phyloP scores from a whole-genome alignment of 495 filamentous ascomycete genomes.

The Amphirosellinia nigrospora region DNA sequence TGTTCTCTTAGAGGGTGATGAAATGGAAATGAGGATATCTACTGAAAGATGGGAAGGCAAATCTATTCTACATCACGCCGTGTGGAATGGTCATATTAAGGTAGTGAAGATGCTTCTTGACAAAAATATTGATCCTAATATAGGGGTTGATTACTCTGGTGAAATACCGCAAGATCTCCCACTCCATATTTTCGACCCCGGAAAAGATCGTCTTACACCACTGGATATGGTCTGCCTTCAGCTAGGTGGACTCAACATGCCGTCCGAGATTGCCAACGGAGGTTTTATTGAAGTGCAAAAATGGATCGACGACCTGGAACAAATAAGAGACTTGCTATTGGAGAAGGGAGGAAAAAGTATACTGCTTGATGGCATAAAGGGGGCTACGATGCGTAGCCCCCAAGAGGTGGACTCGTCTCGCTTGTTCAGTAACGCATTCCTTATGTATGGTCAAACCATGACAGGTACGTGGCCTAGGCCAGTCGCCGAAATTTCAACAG shows the following conservation, averaged over 20 bases:
- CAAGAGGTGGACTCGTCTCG: neutral
- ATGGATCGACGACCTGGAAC: neutral
- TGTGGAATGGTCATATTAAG: neutral
- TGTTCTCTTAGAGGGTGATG: neutral
- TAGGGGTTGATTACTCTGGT: neutral
- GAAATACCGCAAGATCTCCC: neutral
- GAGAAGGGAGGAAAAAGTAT: neutral
- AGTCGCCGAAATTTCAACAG: neutral
- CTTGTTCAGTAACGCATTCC: neutral
- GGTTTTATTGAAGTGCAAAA: constrained; percentile 5
- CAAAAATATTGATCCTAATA: neutral
- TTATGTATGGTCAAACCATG: neutral
- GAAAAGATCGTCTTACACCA: neutral
- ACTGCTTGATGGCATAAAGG: neutral
- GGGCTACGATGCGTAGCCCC: neutral
- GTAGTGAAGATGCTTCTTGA: neutral
- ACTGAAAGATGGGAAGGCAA: neutral
- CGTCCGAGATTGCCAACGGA: neutral
- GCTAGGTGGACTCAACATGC: neutral
- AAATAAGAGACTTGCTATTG: neutral
- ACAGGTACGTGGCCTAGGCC: neutral
- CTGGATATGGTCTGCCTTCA: neutral
- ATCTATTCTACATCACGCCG: neutral
- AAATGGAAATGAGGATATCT: neutral
- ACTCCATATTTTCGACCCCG: neutral